Base-by-base conservation (phyloP, 2,329 filamentous ascomycete genomes). In the Sclerotinia subarctica region DNA sequence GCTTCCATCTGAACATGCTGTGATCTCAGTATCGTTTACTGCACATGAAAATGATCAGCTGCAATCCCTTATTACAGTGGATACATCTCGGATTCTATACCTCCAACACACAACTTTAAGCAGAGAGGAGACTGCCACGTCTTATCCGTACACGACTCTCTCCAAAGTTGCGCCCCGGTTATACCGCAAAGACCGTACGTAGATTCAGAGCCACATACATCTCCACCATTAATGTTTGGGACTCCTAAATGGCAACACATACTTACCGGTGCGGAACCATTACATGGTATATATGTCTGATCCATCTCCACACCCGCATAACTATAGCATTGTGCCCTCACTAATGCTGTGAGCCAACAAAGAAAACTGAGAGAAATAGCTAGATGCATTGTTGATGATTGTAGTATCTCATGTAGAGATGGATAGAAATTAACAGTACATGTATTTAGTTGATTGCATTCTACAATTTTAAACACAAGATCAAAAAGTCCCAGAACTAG, bases 161-260 rank as follows among this genome's bases (percentile, higher is more conserved):
- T 49, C 60, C 60, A 68, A 17, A 68, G 32, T 44, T 68, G 60
- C 24, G 60, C 15, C 1, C 60, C 66, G 19, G 44, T 68, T 32
- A 68, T 44, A 44, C 66, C 66, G 11, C 60, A 68, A 44, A 68
- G 60, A n/a, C 66, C 66, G 3, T 65, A 68, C 1, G 66, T 21
- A 49, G 66, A 68, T 32, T 60, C 66, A 4, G 66, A 52, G 7
- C 66, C 60, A n/a, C 60, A 68, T 19, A n/a, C 42, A 10, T 68
- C 66, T 21, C 60, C 66, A 5, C 53, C 53, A 29, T 65, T 68
- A 21, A 58, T 68, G 19, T 32, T 32, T 17, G 2, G 1, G 3
- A n/a, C 11, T 17, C 60, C 66, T 3, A 56, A 5, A 44, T 44
- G 66, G 29, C 66, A 68, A n/a, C 66, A 68, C 60, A 68, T 68